A percentile compares a stretch with the other conserved stretches of the same genome.
Evolutionary conservation across 257 asterid species (phyloP).

Genomic region (Solanum chmielewskii): DNA sequence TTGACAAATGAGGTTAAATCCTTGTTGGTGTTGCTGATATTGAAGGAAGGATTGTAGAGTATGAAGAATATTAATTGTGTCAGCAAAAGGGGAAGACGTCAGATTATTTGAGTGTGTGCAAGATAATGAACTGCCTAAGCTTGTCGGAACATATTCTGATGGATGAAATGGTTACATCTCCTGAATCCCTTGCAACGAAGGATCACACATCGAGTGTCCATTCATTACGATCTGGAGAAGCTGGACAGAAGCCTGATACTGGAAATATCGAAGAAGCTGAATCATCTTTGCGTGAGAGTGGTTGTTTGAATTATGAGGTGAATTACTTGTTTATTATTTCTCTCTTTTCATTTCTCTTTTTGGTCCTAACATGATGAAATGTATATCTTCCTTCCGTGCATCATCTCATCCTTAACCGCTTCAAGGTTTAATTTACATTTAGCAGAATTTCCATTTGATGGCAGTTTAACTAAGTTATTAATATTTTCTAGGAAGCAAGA

Average conservation of each 20-base stretch:
- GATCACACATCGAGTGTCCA: slow-evolving; percentile 36
- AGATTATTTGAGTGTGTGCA: slow-evolving; percentile 15
- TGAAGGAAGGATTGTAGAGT: slow-evolving; percentile 17
- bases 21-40: slow-evolving; percentile 4
- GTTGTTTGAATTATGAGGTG: slow-evolving; percentile 70
- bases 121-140: slow-evolving; percentile 57
- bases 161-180: slow-evolving; percentile 42
- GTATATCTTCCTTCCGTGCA: not conserved
- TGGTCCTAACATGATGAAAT: not conserved
- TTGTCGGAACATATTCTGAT: slow-evolving; percentile 38
- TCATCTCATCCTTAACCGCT: not conserved
- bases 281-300: slow-evolving; percentile 71
- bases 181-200: slow-evolving; percentile 44
- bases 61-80: slow-evolving; percentile 39
- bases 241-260: slow-evolving; percentile 47
- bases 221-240: slow-evolving; percentile 48
- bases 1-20: slow-evolving; percentile 2
- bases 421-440: not conserved
- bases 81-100: slow-evolving; percentile 13
- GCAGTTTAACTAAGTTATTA: not conserved
- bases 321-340: not conserved
- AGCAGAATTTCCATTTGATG: not conserved
- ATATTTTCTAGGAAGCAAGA: slow-evolving; percentile 74
- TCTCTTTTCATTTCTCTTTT: not conserved
- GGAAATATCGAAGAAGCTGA: slow-evolving; percentile 93